A percentile compares a stretch with the other conserved stretches of the same genome.
Conservation (phyloP, 192 early-diverging fungal genomes). For the Neocallimastix lanati region DNA sequence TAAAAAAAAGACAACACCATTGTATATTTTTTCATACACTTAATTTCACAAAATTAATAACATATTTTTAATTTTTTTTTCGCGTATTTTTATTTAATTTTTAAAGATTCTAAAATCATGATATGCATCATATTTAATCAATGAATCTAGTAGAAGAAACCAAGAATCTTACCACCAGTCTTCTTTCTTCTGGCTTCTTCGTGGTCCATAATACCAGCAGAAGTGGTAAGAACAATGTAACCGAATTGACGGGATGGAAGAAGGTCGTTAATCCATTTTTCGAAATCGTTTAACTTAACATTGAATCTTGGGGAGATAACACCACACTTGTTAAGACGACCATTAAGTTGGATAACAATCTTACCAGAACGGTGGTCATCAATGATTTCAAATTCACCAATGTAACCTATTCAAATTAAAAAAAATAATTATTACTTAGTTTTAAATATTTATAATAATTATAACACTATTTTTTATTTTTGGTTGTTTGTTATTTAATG, state of each 20-base stretch:
- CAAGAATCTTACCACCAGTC: slow-evolving; percentile 94
- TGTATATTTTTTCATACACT: too few relatives aligned
- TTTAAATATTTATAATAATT: too few relatives aligned
- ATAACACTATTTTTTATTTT: too few relatives aligned
- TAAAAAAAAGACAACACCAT: too few relatives aligned
- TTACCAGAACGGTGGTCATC: slow-evolving; percentile 96
- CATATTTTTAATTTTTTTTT: too few relatives aligned
- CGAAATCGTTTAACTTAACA: slow-evolving; percentile 81
- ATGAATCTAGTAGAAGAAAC: slow-evolving; percentile 64
- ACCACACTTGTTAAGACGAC: slow-evolving; percentile 98
- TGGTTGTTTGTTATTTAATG: slow-evolving; percentile 1
- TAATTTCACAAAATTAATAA: too few relatives aligned
- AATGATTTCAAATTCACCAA: slow-evolving; percentile 97
- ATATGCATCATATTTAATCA: too few relatives aligned
- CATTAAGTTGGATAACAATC: slow-evolving; percentile 95
- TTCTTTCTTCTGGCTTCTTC: slow-evolving; percentile 94
- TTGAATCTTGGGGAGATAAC: slow-evolving; percentile 98
- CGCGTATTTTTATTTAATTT: too few relatives aligned
- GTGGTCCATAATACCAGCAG: slow-evolving; percentile 95
- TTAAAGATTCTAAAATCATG: too few relatives aligned
- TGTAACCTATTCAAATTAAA: slow-evolving; percentile 80
- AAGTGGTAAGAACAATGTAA: slow-evolving; percentile 49
- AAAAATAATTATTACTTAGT: too few relatives aligned
- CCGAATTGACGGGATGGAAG: slow-evolving; percentile 98
- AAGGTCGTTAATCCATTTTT: slow-evolving; percentile 93